Evolutionary conservation across 2,329 filamentous ascomycete species (phyloP).

Genomic region (Phialocephala subalpina): DNA sequence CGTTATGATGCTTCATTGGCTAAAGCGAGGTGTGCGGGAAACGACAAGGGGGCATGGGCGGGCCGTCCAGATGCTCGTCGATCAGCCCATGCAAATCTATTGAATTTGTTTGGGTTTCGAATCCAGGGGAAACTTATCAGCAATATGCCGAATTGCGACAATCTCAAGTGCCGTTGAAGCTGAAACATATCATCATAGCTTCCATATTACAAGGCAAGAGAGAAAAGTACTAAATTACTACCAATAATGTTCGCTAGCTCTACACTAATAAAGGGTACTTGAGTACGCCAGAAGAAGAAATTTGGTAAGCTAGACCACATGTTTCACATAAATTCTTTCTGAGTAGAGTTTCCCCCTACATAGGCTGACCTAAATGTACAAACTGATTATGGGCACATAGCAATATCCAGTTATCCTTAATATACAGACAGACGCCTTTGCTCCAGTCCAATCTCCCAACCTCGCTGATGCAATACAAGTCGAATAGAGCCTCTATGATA

Average conservation of each 20-base stretch:
- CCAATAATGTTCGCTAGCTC: not conserved
- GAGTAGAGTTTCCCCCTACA: conserved; percentile 34
- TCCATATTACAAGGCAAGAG: not conserved
- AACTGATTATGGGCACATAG: conserved; percentile 18
- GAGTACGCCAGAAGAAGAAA: not conserved
- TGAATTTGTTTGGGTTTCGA: not conserved
- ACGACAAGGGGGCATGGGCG: conserved; percentile 22
- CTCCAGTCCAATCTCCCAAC: conserved; percentile 27
- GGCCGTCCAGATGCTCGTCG: conserved; percentile 23
- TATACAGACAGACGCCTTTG: conserved; percentile 34
- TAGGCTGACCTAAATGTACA: conserved; percentile 35
- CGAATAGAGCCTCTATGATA: conserved; percentile 23
- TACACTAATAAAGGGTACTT: not conserved
- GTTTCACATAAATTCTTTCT: conserved; percentile 1
- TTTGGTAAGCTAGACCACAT: not conserved
- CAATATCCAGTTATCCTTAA: conserved; percentile 12
- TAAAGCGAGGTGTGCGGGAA: conserved; percentile 16
- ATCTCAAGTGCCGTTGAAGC: conserved; percentile 17
- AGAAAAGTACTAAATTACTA: not conserved
- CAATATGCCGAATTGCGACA: conserved; percentile 4
- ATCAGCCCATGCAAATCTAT: conserved; percentile 20
- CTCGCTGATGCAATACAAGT: conserved; percentile 35
- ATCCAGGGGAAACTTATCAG: not conserved
- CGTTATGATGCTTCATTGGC: conserved; percentile 21
- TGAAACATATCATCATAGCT: conserved; percentile 3